Evolutionary conservation across 2,329 filamentous ascomycete genomes (phyloP), one percentile per base, ranked within the genome.

Genomic region (Trichoderma asperellum): DNA sequence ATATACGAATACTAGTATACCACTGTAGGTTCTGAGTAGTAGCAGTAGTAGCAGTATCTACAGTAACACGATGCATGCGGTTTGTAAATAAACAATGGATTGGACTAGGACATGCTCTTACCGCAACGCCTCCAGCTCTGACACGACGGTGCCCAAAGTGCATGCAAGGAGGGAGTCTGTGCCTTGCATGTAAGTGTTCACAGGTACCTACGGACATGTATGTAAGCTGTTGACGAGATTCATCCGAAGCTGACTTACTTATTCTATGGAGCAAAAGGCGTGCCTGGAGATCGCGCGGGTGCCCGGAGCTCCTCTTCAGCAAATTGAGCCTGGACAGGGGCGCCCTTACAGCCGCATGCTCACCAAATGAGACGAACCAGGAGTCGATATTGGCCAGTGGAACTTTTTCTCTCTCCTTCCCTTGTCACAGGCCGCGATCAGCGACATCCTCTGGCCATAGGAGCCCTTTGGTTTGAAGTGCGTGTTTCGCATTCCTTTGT

Each of bases 101-200:
- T 49, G 11, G n/a, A 24, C 8, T 24, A 21, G n/a, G 11, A 21
- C 10, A 4, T 49, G 21, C n/a, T 35, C 32, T 32, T 47, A 8
- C 60, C 53, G 52, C 29, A 47, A 63, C 47, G 47, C 12, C 40
- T 34, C 59, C 4, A 52, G 58, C 11, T 64, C 32, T 32, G 61
- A 43, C 61, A 43, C 61, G 40, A 29, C 40, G 43, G 34, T 35
- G 52, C 21, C 37, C 16, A 29, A 56, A 24, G 53, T n/a, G 32
- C 21, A 24, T 40, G 63, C 52, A 68, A 29, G 47, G 43, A 52
- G 29, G 55, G 56, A 32, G 57, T 61, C 56, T 40, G 65, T 68
- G 65, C 65, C 65, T 68, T 68, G 65, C 57, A 68, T 61, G 21
- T n/a, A 62, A 5, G 65, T 55, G 57, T 61, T 37, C 27, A 34